These are phyloP conservation scores for Heritiera fomes DNA, from an alignment of 345 rosid genomes.

Conservation along the genomic window DNA sequence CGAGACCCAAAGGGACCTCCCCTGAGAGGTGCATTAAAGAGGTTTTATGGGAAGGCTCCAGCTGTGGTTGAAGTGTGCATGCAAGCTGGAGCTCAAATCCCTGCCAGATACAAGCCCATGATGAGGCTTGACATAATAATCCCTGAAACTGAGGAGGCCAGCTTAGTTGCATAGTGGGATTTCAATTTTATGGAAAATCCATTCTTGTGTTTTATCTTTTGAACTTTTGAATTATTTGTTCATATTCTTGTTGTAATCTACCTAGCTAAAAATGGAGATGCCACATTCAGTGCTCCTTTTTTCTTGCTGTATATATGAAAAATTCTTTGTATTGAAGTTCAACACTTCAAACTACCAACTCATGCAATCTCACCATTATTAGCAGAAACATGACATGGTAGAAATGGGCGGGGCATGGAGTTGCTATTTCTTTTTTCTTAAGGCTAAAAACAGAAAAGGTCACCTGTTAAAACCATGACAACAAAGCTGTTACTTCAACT, in stretches of 20 bases:
- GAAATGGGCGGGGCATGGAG: no score
- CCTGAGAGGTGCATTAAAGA: constrained; percentile 53
- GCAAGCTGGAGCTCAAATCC: constrained; percentile 74
- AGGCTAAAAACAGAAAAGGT: no score
- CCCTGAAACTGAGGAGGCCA: constrained; percentile 70
- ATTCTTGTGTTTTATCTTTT: background rate
- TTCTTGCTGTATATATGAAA: background rate
- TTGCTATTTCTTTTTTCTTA: no score
- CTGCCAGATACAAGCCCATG: constrained; percentile 69
- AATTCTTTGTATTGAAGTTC: background rate
- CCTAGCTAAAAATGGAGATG: background rate
- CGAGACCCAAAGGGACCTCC: constrained; percentile 70
- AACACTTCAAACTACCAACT: background rate
- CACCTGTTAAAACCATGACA: no score
- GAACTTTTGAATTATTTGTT: background rate
- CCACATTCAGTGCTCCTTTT: constrained; percentile 5
- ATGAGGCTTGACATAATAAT: constrained; percentile 94
- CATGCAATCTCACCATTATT: no score
- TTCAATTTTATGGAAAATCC: background rate
- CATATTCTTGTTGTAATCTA: background rate
- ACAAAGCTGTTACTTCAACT: no score
- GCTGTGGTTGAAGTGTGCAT: constrained; percentile 79
- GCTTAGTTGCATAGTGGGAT: constrained; percentile 51
- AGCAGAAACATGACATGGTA: no score
- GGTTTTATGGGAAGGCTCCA: constrained; percentile 85